Evolutionary conservation across 148 eudicot species (phyloP), one percentile per base, ranked within the genome.

Genomic region (Camellia japonica): DNA sequence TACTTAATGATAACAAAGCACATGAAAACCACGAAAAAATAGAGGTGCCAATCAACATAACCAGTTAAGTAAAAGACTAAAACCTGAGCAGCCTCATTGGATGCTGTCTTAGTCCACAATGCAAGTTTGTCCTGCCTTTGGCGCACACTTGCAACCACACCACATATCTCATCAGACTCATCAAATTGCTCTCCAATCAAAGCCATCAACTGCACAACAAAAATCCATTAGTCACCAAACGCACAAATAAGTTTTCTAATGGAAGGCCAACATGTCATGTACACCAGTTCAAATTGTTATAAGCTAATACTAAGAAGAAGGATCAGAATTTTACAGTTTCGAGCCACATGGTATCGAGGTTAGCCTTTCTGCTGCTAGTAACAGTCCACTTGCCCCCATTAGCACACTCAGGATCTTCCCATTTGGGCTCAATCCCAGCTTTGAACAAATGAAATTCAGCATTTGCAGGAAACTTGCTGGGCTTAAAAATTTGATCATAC

Each of bases 361-460:
- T 84, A 72, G 88, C 51, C 85, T 94, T 94, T 76, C 84, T 77
- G 88, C 73, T 91, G 81, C 86, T 80, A 18, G 89, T 73, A 78
- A 85, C 87, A 73, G 98, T 90, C 99, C 99, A 96, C 86, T 96
- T 96, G 85, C 98, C 99, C 67, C 99, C 99, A 84, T 87, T 85
- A 41, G 99, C 98, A 86, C 98, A 94, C 86, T 96, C 98, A 2
- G 95, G 95, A 87, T 96, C 99, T 89, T 96, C 99, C 99, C 99
- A 94, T 86, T 96, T 96, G 54, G 99, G 98, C 79, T 91, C 99
- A 88, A 96, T 79, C 61, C 97, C 99, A 62, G 91, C 86, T 87
- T 85, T 96, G 85, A 96, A 96, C 85, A 96, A 85, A 83, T 96
- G 99, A 82, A 96, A 89, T 82, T 96, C 99, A 43, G 97, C 97